Percentiles rank a stretch among this genome's conserved stretches.
phyloP scores from a whole-genome alignment of 129 eudicot genomes.

The Flaveria brownii region DNA sequence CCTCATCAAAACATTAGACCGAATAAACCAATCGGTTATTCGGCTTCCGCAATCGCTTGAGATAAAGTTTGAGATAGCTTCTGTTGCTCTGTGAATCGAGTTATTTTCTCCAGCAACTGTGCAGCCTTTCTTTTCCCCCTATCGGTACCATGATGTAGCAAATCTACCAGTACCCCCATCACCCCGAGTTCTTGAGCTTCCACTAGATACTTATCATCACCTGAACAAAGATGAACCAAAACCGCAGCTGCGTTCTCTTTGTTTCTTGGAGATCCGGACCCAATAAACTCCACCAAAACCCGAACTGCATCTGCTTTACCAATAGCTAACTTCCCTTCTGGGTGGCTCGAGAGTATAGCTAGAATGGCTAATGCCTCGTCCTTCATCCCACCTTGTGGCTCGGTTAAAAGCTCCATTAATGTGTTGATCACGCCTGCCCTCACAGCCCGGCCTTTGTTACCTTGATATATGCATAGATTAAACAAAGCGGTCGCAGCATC shows the following conservation, averaged over 20 bases:
- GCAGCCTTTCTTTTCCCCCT: conserved; percentile 85
- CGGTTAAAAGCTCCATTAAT: conserved; percentile 64
- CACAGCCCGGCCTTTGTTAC: conserved; percentile 89
- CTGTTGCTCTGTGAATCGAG: conserved; percentile 63
- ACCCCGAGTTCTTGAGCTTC: conserved; percentile 70
- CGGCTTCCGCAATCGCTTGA: conserved; percentile 25
- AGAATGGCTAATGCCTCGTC: conserved; percentile 86
- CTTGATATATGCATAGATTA: conserved; percentile 87
- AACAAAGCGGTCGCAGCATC: conserved; percentile 96
- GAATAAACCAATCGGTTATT: neutral
- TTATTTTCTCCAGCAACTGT: conserved; percentile 72
- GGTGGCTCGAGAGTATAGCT: conserved; percentile 79
- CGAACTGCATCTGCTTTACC: conserved; percentile 83
- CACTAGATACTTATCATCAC: conserved; percentile 59
- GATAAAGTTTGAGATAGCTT: conserved; percentile 46
- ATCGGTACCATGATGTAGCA: conserved; percentile 74
- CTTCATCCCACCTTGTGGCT: conserved; percentile 81
- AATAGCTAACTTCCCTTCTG: conserved; percentile 76
- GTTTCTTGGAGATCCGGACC: conserved; percentile 78
- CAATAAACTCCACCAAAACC: conserved; percentile 68
- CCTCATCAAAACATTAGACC: neutral
- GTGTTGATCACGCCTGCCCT: conserved; percentile 78
- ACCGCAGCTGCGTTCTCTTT: conserved; percentile 94
- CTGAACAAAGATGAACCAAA: conserved; percentile 71
- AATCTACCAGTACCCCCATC: conserved; percentile 51